These are phyloP conservation scores for Glarea lozoyensis DNA, from an alignment of 495 filamentous ascomycete genomes.

Conservation along the genomic window DNA sequence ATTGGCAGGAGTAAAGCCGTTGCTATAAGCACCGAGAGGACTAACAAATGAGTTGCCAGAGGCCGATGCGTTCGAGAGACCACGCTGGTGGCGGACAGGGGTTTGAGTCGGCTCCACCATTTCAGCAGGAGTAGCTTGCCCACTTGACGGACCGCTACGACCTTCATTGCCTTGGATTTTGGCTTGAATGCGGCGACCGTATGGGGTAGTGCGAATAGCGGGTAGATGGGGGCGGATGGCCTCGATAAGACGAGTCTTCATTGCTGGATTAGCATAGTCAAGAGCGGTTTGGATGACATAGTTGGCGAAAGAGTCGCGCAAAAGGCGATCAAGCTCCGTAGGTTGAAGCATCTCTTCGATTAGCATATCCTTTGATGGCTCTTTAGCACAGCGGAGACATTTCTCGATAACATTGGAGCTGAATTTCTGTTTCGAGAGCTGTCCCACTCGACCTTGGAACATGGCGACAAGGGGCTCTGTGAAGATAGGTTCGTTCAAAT, in stretches of 20 bases:
- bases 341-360: slow-evolving; percentile 72
- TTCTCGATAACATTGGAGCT: slow-evolving; percentile 99
- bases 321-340: slow-evolving; percentile 71
- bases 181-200: slow-evolving; percentile 82
- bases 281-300: slow-evolving; percentile 97
- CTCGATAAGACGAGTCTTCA: slow-evolving; percentile 67
- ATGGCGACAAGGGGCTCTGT: slow-evolving; percentile 73
- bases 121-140: slow-evolving; percentile 22
- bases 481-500: slow-evolving; percentile 73
- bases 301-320: slow-evolving; percentile 89
- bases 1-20: slow-evolving; percentile 12
- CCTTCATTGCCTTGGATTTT: slow-evolving; percentile 51
- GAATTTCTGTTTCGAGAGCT: slow-evolving; percentile 93
- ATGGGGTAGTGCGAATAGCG: slow-evolving; percentile 75
- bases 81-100: slow-evolving; percentile 16
- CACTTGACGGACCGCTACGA: slow-evolving; percentile 21
- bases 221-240: slow-evolving; percentile 76
- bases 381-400: slow-evolving; percentile 74
- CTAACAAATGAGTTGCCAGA: slow-evolving; percentile 9
- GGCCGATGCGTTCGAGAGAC: slow-evolving; percentile 12
- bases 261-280: slow-evolving; percentile 66
- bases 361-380: slow-evolving; percentile 62
- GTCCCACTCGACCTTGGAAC: slow-evolving; percentile 64
- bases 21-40: slow-evolving; percentile 12
- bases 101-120: slow-evolving; percentile 8